Conservation (phyloP, 2,329 filamentous ascomycete species). For the Penicillium sp. region DNA sequence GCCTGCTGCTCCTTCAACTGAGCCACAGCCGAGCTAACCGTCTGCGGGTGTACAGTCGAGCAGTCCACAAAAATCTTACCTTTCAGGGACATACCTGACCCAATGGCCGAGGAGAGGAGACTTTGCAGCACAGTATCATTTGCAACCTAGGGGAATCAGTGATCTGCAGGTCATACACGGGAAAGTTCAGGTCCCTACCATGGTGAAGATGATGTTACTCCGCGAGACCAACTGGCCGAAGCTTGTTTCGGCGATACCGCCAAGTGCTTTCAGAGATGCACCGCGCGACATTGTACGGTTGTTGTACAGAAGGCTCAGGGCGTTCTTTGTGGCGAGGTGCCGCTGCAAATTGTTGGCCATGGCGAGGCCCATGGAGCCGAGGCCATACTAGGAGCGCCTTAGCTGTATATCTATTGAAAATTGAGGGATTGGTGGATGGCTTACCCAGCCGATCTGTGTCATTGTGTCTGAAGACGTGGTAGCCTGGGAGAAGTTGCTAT, state of each 20-base stretch:
- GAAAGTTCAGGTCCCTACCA: constrained; percentile 21
- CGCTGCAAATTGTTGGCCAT: constrained; percentile 46
- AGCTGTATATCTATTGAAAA: background rate
- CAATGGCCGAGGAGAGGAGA: constrained; percentile 27
- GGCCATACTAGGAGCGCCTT: constrained; percentile 34
- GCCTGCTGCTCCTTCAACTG: constrained; percentile 36
- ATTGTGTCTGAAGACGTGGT: constrained; percentile 16
- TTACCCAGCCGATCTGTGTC: constrained; percentile 39
- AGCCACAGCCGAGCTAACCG: constrained; percentile 40
- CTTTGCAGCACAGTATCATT: constrained; percentile 41
- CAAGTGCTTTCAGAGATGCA: constrained; percentile 35
- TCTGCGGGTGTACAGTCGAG: constrained; percentile 81
- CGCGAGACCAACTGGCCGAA: constrained; percentile 36
- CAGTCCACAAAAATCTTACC: constrained; percentile 84
- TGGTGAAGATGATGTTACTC: constrained; percentile 42
- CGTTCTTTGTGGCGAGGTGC: constrained; percentile 35
- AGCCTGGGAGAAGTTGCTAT: background rate
- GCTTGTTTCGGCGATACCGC: constrained; percentile 32
- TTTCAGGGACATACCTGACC: constrained; percentile 42
- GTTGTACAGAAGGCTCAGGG: constrained; percentile 36
- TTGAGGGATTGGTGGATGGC: background rate
- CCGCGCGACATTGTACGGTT: constrained; percentile 45
- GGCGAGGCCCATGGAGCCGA: constrained; percentile 47
- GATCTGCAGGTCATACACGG: background rate
- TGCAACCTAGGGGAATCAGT: constrained; percentile 31